Percentiles rank a stretch among this genome's conserved stretches.
These are phyloP conservation scores for Penicillium goetzii DNA, from an alignment of 495 filamentous ascomycete species.

Conservation along the genomic window DNA sequence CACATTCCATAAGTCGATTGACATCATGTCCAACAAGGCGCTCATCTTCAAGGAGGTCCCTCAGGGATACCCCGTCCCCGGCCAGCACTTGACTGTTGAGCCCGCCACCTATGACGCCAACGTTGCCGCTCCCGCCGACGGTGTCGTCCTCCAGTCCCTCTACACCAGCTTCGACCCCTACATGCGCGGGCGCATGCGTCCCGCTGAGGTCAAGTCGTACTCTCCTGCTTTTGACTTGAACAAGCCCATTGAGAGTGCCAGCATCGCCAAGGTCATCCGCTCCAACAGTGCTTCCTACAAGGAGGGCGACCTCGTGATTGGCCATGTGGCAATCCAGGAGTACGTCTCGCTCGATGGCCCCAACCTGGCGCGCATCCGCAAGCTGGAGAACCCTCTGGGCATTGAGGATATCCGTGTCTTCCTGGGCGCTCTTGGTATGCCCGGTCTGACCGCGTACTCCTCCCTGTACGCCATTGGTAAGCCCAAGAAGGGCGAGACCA, in stretches of 20 bases:
- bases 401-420: conserved; percentile 52
- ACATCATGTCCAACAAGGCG: conserved; percentile 67
- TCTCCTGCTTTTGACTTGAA: conserved; percentile 57
- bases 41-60: conserved; percentile 79
- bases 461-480: conserved; percentile 80
- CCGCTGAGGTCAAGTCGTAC: conserved; percentile 63
- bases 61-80: conserved; percentile 66
- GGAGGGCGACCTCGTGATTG: conserved; percentile 69
- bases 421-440: conserved; percentile 84
- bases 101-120: conserved; percentile 65
- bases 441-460: conserved; percentile 81
- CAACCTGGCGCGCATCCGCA: conserved; percentile 35
- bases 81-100: conserved; percentile 75
- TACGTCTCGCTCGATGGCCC: conserved; percentile 49
- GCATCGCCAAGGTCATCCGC: conserved; percentile 67
- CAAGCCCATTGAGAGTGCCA: conserved; percentile 59
- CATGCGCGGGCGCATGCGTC: conserved; percentile 70
- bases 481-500: conserved; percentile 87
- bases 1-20: conserved; percentile 6
- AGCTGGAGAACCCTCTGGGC: conserved; percentile 49
- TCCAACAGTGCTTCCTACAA: conserved; percentile 63
- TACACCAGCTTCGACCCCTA: conserved; percentile 90
- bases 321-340: conserved; percentile 62
- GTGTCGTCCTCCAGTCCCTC: conserved; percentile 71
- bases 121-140: conserved; percentile 65